Conservation (phyloP, 345 rosid genomes). For the Clarkia xantiana region DNA sequence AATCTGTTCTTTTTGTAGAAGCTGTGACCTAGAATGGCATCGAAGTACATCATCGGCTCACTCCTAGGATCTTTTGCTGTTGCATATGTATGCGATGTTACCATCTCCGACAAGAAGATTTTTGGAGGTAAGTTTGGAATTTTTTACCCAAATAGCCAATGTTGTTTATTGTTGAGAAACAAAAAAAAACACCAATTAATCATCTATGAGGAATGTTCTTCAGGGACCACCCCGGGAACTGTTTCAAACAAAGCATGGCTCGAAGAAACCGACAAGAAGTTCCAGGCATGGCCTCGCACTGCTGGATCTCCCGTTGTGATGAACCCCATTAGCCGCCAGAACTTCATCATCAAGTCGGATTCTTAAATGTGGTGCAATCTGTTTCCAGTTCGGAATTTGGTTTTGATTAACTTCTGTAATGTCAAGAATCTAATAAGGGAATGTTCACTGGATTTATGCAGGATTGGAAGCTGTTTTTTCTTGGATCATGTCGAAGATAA, state of each 20-base stretch:
- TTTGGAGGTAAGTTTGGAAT: conserved; percentile 54
- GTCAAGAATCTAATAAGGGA: neutral
- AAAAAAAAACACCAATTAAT: neutral
- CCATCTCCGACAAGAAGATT: conserved; percentile 51
- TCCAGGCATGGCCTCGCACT: conserved; percentile 94
- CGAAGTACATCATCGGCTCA: conserved; percentile 46
- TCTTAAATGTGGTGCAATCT: conserved; percentile 7
- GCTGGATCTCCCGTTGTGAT: conserved; percentile 88
- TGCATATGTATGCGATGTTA: conserved; percentile 36
- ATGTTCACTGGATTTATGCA: too few species aligned
- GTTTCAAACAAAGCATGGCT: conserved; percentile 63
- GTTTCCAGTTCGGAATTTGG: neutral
- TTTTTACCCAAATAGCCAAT: too few species aligned
- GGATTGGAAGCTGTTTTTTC: too few species aligned
- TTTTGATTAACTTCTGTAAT: neutral
- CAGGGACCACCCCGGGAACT: conserved; percentile 75
- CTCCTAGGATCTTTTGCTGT: conserved; percentile 50
- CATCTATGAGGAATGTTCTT: neutral
- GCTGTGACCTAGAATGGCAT: conserved; percentile 14
- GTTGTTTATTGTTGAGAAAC: neutral
- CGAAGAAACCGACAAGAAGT: conserved; percentile 74
- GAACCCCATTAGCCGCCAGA: conserved; percentile 90
- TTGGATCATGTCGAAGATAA: neutral
- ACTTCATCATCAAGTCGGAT: conserved; percentile 56
- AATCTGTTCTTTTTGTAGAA: too few species aligned